Conservation (phyloP, 2,329 filamentous ascomycete species). For the Didymellaceae sp. region DNA sequence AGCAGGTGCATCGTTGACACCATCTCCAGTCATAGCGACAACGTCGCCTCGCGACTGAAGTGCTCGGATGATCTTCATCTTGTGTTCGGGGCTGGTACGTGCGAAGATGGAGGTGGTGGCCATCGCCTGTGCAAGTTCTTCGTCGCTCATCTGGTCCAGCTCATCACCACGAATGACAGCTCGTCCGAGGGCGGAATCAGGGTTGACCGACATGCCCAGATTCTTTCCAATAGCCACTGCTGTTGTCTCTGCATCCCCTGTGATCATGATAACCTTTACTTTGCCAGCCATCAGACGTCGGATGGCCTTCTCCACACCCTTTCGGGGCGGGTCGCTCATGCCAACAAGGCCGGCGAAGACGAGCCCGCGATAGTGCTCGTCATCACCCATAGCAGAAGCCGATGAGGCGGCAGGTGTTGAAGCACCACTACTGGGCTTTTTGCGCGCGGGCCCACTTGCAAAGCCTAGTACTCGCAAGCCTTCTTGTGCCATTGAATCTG, state of each 20-base stretch:
- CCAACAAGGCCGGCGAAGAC: constrained; percentile 92
- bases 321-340: constrained; percentile 95
- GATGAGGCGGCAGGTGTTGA: constrained; percentile 36
- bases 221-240: constrained; percentile 92
- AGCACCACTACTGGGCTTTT: constrained; percentile 40
- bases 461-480: constrained; percentile 92
- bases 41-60: constrained; percentile 93
- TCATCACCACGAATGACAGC: constrained; percentile 87
- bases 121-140: constrained; percentile 83
- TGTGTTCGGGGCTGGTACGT: constrained; percentile 94
- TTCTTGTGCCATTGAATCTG: constrained; percentile 85
- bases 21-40: constrained; percentile 98
- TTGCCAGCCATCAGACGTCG: constrained; percentile 89
- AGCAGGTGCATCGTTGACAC: constrained; percentile 96
- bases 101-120: constrained; percentile 92
- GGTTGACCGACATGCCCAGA: constrained; percentile 87
- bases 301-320: constrained; percentile 88
- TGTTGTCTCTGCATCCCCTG: constrained; percentile 93
- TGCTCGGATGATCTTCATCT: constrained; percentile 93
- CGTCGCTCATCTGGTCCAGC: constrained; percentile 88
- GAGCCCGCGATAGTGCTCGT: constrained; percentile 81
- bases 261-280: constrained; percentile 99
- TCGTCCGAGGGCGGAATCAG: constrained; percentile 63
- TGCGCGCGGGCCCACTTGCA: constrained; percentile 74
- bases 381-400: constrained; percentile 54